Evolutionary conservation across 192 early-diverging fungal genomes (phyloP), one percentile per base, ranked within the genome.

Genomic region (Fimicolochytrium jonesii): DNA sequence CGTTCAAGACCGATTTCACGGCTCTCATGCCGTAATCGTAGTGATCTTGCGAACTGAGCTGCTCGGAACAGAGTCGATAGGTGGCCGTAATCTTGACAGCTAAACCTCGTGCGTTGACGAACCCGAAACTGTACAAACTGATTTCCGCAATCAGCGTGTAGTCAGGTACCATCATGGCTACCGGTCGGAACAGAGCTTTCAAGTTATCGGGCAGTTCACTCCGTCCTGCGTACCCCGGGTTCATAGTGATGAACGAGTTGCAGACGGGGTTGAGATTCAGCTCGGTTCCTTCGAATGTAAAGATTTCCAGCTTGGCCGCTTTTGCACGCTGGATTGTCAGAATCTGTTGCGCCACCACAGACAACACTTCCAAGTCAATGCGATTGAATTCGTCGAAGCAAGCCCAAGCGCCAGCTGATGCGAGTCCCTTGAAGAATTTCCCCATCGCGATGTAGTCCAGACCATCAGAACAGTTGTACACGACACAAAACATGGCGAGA

Each of bases 361-460:
- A 84, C 23, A 84, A 50, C 33, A 84, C 82, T 57, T 84, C 82
- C 63, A 84, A 56, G 67, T 84, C 82, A 44, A 84, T 84, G n/a
- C 82, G 74, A 47, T 82, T 81, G 63, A 83, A 83, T 48, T 82
- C 79, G 52, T 82, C 77, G 63, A 84, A 84, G 57, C 82, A 82
- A 0, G 79, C 79, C 82, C 82, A 84, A 22, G 82, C 82, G n/a
- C 82, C 82, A 41, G 79, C 82, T 11, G 82, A 74, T 20, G 82
- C 80, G 18, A 84, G 54, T 9, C 82, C 82, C 47, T 84, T 84
- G 59, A 84, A 84, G 58, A 84, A 84, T 64, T 84, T 84, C 11
- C 82, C 82, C 82, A 84, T 84, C 9, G 82, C 82, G 68, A 84
- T 82, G 53, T 80, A 84, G 58, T 84, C 82, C 29, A 84, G 65